Percentiles rank a stretch among this genome's conserved stretches.
phyloP scores from a whole-genome alignment of 768 basidiomycete genomes.

The Tricholoma sp. region DNA sequence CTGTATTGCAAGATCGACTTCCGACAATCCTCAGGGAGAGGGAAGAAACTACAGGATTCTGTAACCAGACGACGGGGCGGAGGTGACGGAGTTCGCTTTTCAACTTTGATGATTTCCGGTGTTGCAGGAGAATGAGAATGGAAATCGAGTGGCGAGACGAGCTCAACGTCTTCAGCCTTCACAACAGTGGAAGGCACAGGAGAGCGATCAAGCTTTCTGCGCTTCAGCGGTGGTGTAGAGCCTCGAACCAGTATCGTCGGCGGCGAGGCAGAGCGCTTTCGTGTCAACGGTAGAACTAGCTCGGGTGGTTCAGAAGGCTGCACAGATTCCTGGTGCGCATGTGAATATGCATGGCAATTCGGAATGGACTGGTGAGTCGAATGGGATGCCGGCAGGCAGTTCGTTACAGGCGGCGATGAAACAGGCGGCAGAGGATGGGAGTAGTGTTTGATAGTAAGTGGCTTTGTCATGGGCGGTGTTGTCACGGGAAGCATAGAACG shows the following conservation, averaged over 20 bases:
- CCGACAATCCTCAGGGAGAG: conserved; percentile 21
- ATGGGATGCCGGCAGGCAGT: neutral
- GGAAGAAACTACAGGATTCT: conserved; percentile 21
- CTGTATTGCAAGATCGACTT: conserved; percentile 15
- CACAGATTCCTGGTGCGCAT: neutral
- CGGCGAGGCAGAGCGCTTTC: neutral
- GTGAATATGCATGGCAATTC: neutral
- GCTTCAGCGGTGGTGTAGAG: neutral
- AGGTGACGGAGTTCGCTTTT: conserved; percentile 3
- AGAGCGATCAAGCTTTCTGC: conserved; percentile 4
- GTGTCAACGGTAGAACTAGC: neutral
- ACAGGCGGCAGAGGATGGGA: neutral
- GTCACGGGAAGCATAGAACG: neutral
- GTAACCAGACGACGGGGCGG: conserved; percentile 22
- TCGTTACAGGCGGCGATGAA: neutral
- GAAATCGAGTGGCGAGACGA: neutral
- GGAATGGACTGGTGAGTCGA: neutral
- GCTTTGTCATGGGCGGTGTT: neutral
- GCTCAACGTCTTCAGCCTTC: neutral
- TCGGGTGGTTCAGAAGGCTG: neutral
- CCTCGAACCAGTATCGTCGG: neutral
- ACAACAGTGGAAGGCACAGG: neutral
- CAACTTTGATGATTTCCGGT: neutral
- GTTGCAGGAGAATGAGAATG: neutral
- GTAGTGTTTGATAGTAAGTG: neutral